Evolutionary conservation across 805 yeast genomes (phyloP), one percentile per base, ranked within the genome.

Genomic region (Nakazawaea laoshanensis): DNA sequence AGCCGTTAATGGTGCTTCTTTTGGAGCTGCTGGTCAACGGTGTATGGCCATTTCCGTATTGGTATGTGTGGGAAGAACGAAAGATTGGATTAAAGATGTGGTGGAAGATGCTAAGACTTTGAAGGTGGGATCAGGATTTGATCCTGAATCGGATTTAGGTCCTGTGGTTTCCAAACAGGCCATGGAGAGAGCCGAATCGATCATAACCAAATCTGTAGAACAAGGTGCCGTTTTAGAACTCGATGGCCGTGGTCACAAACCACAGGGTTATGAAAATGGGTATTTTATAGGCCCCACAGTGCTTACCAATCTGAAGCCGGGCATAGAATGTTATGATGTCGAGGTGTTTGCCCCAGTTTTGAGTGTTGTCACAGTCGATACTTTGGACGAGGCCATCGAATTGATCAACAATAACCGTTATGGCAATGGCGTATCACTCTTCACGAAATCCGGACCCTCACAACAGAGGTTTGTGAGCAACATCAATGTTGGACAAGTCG

Each of bases 11-110:
- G 81, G 85, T 31, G 86, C 88, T 34, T 83, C 86, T 16, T 80
- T 80, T 54, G 86, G 88, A 20, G 87, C 88, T 32, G 87, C 88
- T 13, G 89, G 88, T 41, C 89, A 80, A 65, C 73, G 87, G 51
- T 80, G 89, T 59, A 75, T 80, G 82, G 83, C 85, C 8, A 74
- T 81, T 33, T 76, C 82, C 15, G 82, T 77, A 22, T 62, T 81
- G 41, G 82, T 80, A 32, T 70, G 84, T 13, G 86, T 81, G 16
- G 87, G 87, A 25, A 63, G 67, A 40, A 64, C 82, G 40, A 65
- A 65, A 49, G 68, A 67, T 41, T 78, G 85, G 83, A 57, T 79
- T 33, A 45, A 58, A 26, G 86, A 77, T 32, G 64, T 80, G 31
- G 69, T 72, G 21, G 63, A 54, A 33, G 70, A 67, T 29, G 86